These are phyloP conservation scores for Trametes pubescens DNA, from an alignment of 1,284 basidiomycete species.

Conservation along the genomic window DNA sequence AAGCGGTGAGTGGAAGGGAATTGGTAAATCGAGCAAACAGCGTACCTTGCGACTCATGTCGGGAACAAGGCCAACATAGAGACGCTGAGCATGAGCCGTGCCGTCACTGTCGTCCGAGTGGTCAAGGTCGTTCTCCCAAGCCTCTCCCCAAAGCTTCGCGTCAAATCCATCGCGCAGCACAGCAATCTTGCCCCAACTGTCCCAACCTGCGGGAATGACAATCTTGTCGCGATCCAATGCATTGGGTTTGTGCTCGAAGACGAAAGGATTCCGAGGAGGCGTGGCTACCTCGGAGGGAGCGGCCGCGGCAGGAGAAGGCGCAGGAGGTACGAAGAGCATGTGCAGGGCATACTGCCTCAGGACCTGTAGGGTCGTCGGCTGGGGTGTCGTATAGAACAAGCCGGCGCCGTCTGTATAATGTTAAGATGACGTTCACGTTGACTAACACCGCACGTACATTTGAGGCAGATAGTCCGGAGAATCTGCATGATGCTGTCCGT, in stretches of 20 bases:
- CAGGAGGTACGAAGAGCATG: constrained; percentile 81
- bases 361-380: constrained; percentile 80
- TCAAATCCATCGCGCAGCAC: constrained; percentile 94
- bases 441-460: constrained; percentile 67
- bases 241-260: constrained; percentile 88
- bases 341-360: constrained; percentile 91
- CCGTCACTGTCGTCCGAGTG: constrained; percentile 48
- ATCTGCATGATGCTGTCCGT: constrained; percentile 97
- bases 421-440: neutral
- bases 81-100: constrained; percentile 60
- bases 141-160: constrained; percentile 79
- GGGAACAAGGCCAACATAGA: constrained; percentile 71
- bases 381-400: constrained; percentile 90
- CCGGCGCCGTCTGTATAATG: constrained; percentile 81
- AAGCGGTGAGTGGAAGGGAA: neutral
- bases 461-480: constrained; percentile 89
- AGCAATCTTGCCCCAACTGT: constrained; percentile 96
- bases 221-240: constrained; percentile 93
- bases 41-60: constrained; percentile 77
- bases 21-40: neutral
- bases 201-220: constrained; percentile 95
- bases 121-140: constrained; percentile 81
- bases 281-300: constrained; percentile 58
- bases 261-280: constrained; percentile 78
- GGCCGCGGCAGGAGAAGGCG: constrained; percentile 61